phyloP scores from a whole-genome alignment of 164 flowering plant species.

The Vitis labrusca region DNA sequence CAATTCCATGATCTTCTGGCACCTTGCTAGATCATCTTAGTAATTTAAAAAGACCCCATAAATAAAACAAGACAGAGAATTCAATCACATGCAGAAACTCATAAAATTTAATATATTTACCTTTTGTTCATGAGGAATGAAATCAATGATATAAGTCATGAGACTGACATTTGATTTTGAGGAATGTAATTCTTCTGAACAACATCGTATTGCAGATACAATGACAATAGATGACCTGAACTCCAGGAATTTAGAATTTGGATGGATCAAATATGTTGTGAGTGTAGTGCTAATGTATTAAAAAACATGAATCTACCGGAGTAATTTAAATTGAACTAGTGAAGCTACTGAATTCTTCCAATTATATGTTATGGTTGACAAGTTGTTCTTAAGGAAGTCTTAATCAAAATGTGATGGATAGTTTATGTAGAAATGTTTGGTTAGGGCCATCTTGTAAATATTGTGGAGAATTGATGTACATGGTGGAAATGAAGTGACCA shows the following conservation, averaged over 20 bases:
- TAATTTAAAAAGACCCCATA: not conserved
- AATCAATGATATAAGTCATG: constrained; percentile 4
- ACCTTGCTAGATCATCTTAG: constrained; percentile 40
- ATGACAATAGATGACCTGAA: constrained; percentile 47
- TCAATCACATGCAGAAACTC: not conserved
- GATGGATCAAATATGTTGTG: not conserved
- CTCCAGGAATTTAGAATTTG: constrained; percentile 45
- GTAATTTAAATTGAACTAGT: too few species aligned
- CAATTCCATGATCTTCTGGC: constrained; percentile 40
- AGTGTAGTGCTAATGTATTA: too few species aligned
- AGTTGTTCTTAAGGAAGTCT: too few species aligned
- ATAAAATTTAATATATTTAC: constrained; percentile 18
- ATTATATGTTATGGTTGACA: too few species aligned
- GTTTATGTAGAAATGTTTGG: too few species aligned
- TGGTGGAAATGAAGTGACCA: constrained; percentile 25
- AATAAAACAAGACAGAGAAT: not conserved
- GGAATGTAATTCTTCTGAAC: constrained; percentile 33
- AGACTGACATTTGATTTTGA: constrained; percentile 20
- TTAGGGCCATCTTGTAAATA: too few species aligned
- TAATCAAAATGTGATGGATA: too few species aligned
- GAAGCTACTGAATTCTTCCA: too few species aligned
- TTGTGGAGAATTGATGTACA: too few species aligned
- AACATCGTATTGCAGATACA: constrained; percentile 43
- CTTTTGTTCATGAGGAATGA: constrained; percentile 39
- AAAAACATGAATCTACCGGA: too few species aligned